Conservation (phyloP, 2,329 filamentous ascomycete species). For the Fusarium setosum region DNA sequence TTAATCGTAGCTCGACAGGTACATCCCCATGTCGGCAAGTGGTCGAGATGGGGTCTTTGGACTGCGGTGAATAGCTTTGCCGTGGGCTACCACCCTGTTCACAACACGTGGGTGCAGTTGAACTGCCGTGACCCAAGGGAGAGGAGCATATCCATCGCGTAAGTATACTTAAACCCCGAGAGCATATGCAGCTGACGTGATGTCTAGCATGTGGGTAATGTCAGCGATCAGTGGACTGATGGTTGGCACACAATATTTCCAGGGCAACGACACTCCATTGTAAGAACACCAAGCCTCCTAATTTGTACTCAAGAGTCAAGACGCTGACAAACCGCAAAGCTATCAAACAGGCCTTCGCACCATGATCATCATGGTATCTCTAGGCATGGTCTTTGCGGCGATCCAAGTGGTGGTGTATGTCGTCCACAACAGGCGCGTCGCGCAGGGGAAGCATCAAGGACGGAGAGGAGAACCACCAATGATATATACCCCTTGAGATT, state of each 20-base stretch:
- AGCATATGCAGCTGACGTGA: conserved; percentile 46
- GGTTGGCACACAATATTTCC: conserved; percentile 61
- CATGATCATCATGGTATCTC: conserved; percentile 7
- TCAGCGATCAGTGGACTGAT: conserved; percentile 59
- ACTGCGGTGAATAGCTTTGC: conserved; percentile 60
- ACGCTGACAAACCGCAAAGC: neutral
- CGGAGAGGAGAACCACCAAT: neutral
- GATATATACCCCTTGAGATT: conserved; percentile 7
- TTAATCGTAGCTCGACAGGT: conserved; percentile 54
- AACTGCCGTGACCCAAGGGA: conserved; percentile 59
- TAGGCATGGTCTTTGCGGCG: neutral
- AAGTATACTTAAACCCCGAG: neutral
- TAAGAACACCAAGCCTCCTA: neutral
- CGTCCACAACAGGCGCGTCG: conserved; percentile 4
- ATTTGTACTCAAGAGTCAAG: neutral
- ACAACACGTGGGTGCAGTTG: conserved; percentile 63
- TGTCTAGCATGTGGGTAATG: conserved; percentile 56
- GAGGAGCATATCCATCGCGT: conserved; percentile 56
- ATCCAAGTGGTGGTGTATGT: neutral
- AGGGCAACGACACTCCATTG: conserved; percentile 52
- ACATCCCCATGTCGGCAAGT: conserved; percentile 48
- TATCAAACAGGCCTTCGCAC: conserved; percentile 1
- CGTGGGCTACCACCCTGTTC: conserved; percentile 62
- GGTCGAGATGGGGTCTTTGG: conserved; percentile 46
- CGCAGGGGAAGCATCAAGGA: conserved; percentile 23